Percentiles rank a stretch among this genome's conserved stretches.
These are phyloP conservation scores for Hymenoscyphus scutula DNA, from an alignment of 2,329 filamentous ascomycete species.

Conservation along the genomic window DNA sequence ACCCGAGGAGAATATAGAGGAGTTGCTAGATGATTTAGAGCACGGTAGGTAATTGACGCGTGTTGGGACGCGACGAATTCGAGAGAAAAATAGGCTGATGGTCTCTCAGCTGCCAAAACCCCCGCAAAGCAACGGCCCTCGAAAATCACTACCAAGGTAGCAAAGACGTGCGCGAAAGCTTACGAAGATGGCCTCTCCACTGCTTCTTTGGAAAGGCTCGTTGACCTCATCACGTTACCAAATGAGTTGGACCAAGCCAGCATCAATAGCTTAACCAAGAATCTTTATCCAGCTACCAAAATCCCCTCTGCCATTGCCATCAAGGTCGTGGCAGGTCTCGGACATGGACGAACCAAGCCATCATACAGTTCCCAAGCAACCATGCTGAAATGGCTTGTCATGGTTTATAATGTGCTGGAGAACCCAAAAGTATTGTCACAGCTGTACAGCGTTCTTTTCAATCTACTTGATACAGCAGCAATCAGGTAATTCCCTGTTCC, in stretches of 20 bases:
- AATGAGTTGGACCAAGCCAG: conserved; percentile 75
- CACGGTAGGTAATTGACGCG: conserved; percentile 34
- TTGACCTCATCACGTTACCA: conserved; percentile 65
- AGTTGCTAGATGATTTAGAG: conserved; percentile 30
- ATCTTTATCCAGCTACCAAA: conserved; percentile 69
- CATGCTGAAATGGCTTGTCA: conserved; percentile 74
- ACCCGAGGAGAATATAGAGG: conserved; percentile 19
- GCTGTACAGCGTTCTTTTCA: conserved; percentile 75
- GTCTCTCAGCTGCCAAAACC: conserved; percentile 51
- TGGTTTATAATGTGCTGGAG: conserved; percentile 70
- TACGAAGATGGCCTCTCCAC: conserved; percentile 68
- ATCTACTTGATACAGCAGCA: conserved; percentile 75
- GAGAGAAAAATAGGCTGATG: neutral
- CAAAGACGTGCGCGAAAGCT: conserved; percentile 59
- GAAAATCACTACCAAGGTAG: conserved; percentile 62
- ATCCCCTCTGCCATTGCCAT: conserved; percentile 61
- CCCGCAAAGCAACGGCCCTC: conserved; percentile 64
- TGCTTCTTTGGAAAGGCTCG: conserved; percentile 57
- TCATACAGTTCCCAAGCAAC: conserved; percentile 67
- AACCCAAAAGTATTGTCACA: conserved; percentile 61
- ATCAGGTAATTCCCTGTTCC: conserved; percentile 52
- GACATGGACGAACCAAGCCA: conserved; percentile 74
- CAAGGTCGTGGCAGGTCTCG: conserved; percentile 69
- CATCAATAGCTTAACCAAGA: conserved; percentile 65
- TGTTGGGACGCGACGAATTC: conserved; percentile 17